Conservation (phyloP, 2,329 filamentous ascomycete species). For the Fusarium clavum region DNA sequence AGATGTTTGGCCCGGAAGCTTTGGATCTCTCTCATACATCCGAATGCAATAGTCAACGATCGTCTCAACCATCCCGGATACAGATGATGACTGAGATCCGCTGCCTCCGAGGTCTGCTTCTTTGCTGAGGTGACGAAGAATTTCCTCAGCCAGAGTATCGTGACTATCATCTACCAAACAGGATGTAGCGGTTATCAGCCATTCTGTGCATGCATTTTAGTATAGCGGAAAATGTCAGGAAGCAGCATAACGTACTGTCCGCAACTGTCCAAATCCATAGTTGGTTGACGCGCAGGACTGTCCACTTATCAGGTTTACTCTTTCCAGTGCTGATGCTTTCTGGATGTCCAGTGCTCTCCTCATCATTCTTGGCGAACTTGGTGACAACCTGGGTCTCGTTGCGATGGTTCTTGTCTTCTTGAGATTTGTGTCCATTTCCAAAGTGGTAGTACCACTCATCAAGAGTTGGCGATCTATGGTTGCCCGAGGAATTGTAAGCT, state of each 20-base stretch:
- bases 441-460: no score
- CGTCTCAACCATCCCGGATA: background rate
- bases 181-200: background rate
- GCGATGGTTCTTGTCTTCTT: no score
- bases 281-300: constrained; percentile 1
- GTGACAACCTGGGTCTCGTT: no score
- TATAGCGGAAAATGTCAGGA: no score
- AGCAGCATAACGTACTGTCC: background rate
- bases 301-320: background rate
- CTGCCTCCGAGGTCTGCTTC: background rate
- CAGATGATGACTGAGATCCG: background rate
- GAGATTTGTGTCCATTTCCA: no score
- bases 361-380: no score
- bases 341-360: no score
- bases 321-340: no score
- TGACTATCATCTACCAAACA: background rate
- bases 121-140: background rate
- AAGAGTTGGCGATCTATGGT: no score
- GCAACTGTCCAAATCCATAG: constrained; percentile 5
- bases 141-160: background rate
- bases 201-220: background rate
- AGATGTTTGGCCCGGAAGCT: rapidly evolving
- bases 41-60: constrained; percentile 6
- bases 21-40: background rate
- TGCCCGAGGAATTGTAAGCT: no score